phyloP scores from a whole-genome alignment of 345 rosid genomes.

The Toxicodendron radicans region DNA sequence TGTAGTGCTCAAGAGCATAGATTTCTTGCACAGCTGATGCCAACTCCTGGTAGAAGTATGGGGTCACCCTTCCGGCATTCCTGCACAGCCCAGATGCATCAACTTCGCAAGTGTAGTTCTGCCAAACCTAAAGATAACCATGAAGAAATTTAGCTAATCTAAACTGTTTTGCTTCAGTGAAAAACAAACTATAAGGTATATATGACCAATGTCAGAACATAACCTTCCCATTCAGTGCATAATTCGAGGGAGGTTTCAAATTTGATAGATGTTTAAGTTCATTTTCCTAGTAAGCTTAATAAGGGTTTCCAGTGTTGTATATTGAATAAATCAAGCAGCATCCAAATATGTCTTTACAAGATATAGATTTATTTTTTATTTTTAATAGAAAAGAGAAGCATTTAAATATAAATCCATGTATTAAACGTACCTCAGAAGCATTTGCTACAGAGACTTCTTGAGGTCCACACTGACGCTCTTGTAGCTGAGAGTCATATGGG shows the following conservation, averaged over 20 bases:
- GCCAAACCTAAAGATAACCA: constrained; percentile 65
- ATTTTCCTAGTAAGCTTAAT: neutral
- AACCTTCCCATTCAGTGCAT: neutral
- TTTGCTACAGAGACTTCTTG: constrained; percentile 74
- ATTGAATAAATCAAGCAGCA: neutral
- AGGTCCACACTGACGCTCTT: constrained; percentile 58
- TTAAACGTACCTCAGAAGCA: constrained; percentile 68
- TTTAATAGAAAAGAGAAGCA: neutral
- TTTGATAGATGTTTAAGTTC: neutral
- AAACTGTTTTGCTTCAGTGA: neutral
- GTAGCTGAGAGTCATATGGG: constrained; percentile 64
- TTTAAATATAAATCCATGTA: neutral
- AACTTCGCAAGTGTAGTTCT: constrained; percentile 56
- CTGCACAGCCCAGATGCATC: constrained; percentile 55
- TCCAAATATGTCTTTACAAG: neutral
- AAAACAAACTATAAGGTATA: neutral
- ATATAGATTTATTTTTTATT: neutral
- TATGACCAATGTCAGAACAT: neutral
- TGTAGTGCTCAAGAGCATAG: constrained; percentile 81
- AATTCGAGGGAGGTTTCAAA: neutral
- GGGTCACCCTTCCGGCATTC: constrained; percentile 84
- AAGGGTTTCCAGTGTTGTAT: neutral
- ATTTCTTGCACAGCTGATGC: constrained; percentile 77
- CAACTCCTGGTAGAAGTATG: constrained; percentile 51
- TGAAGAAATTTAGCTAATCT: neutral